Percentiles rank a stretch among this genome's conserved stretches.
phyloP scores from a whole-genome alignment of 306 rosid species.

The Cucurbita maxima region DNA sequence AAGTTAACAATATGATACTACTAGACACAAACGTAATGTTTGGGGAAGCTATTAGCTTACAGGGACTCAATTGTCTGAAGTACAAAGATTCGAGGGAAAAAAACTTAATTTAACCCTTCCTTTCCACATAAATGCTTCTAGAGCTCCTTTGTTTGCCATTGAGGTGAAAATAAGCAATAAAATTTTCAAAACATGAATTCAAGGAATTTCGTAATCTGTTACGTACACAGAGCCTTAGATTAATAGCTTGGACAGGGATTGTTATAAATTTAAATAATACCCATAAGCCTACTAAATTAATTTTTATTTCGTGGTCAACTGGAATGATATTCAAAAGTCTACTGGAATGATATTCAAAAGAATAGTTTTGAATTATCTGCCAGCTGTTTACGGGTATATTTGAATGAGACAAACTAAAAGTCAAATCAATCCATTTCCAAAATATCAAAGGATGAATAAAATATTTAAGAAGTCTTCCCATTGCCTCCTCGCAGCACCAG shows the following conservation, averaged over 20 bases:
- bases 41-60: too few species aligned
- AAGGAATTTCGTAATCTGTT: neutral
- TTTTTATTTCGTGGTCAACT: neutral
- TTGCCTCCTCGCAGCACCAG: neutral
- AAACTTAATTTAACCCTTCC: too few species aligned
- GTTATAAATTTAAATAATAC: neutral
- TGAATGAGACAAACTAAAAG: neutral
- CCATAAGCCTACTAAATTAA: neutral
- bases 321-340: neutral
- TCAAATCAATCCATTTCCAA: neutral
- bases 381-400: neutral
- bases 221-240: neutral
- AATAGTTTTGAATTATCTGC: neutral
- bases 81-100: too few species aligned
- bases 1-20: too few species aligned
- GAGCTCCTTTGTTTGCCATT: neutral
- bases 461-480: neutral
- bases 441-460: neutral
- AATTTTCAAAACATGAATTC: neutral
- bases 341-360: neutral
- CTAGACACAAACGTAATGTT: too few species aligned
- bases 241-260: neutral
- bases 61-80: too few species aligned
- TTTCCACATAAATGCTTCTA: too few species aligned
- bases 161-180: neutral